Evolutionary conservation across 345 rosid species (phyloP), one percentile per base, ranked within the genome.

Genomic region (Punica granatum): DNA sequence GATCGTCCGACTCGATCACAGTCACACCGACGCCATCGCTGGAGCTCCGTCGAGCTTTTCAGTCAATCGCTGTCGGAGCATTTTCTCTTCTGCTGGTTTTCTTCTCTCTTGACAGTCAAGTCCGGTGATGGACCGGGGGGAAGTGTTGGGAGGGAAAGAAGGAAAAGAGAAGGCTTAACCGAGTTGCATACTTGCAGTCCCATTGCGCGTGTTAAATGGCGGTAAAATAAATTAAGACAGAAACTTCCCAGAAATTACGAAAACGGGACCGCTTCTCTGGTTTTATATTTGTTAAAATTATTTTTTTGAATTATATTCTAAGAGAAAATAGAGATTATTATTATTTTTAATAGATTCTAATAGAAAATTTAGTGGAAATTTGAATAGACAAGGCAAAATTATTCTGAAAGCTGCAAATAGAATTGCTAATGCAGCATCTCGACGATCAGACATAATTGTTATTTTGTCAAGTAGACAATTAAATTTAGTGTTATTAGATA

Each of bases 131-230:
- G n/a, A n/a, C 0, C 2, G 6, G 6, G 26, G 13, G 30, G 39
- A 34, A 62, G 65, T 3, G 31, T 31, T 7, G 9, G 36, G 75
- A 65, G 41, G 68, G 66, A 43, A 59, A 28, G 37, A 16, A 35
- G 3, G 21, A 35, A 30, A 19, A 74, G 72, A 70, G 79, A 78
- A 84, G 75, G 69, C 79, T 72, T 68, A 65, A 70, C 42, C 71
- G 64, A 6, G 69, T 16, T 60, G 65, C 54, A 8, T n/a, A n/a
- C n/a, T n/a, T n/a, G n/a, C n/a, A n/a, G n/a, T n/a, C n/a, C n/a
- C n/a, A n/a, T 60, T 68, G 65, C 64, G 51, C 37, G 54, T 21
- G 19, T 0, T 11, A 34, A 41, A 60, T 33, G 41, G 14, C 32
- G 32, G 54, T 30, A 10, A 11, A 1, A 34, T 7, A 1, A 34